Evolutionary conservation across 2,329 filamentous ascomycete genomes (phyloP), one percentile per base, ranked within the genome.

Genomic region (Fusarium cyanostomum): DNA sequence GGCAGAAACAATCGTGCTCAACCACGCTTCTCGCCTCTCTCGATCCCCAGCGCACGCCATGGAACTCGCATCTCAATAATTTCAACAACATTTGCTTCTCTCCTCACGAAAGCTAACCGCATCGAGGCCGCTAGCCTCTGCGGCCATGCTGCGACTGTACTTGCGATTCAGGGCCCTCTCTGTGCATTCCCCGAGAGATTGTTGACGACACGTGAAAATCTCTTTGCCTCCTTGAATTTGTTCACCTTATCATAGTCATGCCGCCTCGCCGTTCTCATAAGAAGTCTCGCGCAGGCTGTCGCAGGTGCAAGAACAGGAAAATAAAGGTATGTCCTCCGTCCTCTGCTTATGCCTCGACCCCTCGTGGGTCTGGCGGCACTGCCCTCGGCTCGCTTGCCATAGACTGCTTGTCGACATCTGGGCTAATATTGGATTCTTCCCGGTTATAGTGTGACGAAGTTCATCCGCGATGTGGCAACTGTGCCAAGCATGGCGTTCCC

Each of bases 251-350:
- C 30, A 26, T 35, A 49, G 74, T 61, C 42, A 89, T 89, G 86
- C 85, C 87, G 59, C 87, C 87, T 27, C 80, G 87, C 70, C 81
- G 87, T 72, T 88, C 87, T 37, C 88, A 91, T 75, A 90, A 89
- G 72, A 91, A 90, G 78, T 89, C 86, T 54, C 83, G 88, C 66
- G 84, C 87, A 48, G 88, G 88, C 41, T 91, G 88, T 69, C 81
- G 83, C 61, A 79, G 85, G 56, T 91, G 88, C 75, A 91, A 90
- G 77, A 79, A 81, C 52, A 81, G 88, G 60, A 90, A 90, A 75
- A 89, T 91, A 72, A 91, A 91, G 84, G 87, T 88, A 75, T 44
- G 71, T 52, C 28, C 37, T 34, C 35, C 38, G 38, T 52, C 46
- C 50, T 53, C 42, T 45, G 28, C 38, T 45, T 35, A 44, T 46